phyloP scores from a whole-genome alignment of 202 grass and related monocot genomes.

The Carex sylvatica region DNA sequence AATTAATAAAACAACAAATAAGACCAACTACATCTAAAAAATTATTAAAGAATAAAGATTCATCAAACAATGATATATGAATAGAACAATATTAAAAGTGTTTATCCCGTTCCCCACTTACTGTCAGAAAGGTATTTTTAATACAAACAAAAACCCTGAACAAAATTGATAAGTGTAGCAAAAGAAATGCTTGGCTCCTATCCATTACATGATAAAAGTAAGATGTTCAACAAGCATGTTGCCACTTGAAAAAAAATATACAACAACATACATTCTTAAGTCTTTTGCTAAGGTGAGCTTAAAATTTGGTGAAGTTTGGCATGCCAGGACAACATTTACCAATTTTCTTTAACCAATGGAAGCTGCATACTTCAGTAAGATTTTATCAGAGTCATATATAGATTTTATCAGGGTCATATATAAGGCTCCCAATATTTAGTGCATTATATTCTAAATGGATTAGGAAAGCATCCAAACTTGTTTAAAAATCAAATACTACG shows the following conservation, averaged over 20 bases:
- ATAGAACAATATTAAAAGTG: not conserved
- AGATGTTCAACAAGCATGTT: not conserved
- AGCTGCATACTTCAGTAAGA: not conserved
- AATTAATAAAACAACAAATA: not conserved
- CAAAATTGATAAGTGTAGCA: not conserved
- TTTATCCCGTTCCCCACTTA: not conserved
- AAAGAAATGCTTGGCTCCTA: not conserved
- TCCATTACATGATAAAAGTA: not conserved
- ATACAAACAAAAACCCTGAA: not conserved
- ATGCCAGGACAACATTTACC: not conserved
- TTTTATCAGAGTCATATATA: conserved; percentile 2
- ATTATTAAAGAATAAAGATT: not conserved
- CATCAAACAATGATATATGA: not conserved
- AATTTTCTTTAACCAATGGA: not conserved
- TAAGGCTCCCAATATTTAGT: not conserved
- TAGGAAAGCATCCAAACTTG: not conserved
- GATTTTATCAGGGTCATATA: conserved; percentile 1
- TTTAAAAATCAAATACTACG: not conserved
- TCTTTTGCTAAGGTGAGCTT: not conserved
- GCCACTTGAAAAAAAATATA: not conserved
- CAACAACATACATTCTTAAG: not conserved
- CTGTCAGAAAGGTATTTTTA: not conserved
- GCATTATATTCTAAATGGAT: not conserved
- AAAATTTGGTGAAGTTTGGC: not conserved
- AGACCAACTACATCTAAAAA: not conserved